Evolutionary conservation across 768 basidiomycete species (phyloP).

Genomic region (Ramaria sp.): DNA sequence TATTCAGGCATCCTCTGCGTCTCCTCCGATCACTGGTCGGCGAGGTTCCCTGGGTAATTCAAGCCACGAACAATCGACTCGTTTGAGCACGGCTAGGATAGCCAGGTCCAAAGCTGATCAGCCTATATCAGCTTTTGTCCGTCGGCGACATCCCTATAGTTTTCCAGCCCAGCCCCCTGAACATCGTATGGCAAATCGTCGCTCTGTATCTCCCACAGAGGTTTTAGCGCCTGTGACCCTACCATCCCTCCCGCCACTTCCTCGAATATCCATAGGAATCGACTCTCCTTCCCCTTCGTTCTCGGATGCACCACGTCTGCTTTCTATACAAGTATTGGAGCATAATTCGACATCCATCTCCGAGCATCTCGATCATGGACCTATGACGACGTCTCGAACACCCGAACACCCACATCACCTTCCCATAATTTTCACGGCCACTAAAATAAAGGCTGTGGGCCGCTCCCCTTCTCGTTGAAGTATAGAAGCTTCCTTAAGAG

Average conservation of each 20-base stretch:
- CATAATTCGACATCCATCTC: too few species aligned
- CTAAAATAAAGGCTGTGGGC: too few species aligned
- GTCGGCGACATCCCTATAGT: constrained; percentile 1
- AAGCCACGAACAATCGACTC: not conserved
- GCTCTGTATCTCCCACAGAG: not conserved
- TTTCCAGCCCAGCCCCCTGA: not conserved
- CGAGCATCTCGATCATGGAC: too few species aligned
- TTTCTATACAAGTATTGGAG: not conserved
- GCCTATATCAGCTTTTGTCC: constrained; percentile 1
- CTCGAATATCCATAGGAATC: not conserved
- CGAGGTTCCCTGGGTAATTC: not conserved
- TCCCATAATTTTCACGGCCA: too few species aligned
- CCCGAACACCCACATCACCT: not conserved
- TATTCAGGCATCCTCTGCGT: not conserved
- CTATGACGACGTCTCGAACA: not conserved
- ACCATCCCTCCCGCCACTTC: not conserved
- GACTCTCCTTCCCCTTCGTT: not conserved
- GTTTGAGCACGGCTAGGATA: not conserved
- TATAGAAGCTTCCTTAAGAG: too few species aligned
- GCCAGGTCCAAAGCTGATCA: not conserved
- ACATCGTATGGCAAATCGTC: not conserved
- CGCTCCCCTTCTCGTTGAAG: too few species aligned
- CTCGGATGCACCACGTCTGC: not conserved
- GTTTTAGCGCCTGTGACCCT: not conserved
- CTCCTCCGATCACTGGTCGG: not conserved